Percentiles rank a stretch among this genome's conserved stretches.
phyloP scores from a whole-genome alignment of 257 asterid species.

The Hygrophila difformis region DNA sequence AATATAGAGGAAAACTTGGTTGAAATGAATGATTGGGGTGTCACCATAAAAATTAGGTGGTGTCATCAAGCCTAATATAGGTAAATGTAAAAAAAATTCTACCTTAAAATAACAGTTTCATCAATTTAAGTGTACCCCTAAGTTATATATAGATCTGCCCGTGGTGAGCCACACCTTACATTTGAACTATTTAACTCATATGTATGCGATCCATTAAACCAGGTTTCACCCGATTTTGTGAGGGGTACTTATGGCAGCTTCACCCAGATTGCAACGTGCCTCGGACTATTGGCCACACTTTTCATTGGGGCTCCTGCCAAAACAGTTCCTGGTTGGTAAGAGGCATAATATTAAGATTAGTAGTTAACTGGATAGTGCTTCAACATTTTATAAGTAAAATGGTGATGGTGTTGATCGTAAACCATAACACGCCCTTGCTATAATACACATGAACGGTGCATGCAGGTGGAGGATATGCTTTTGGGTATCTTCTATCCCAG shows the following conservation, averaged over 20 bases:
- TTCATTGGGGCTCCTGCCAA: conserved; percentile 81
- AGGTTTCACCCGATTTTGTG: conserved; percentile 88
- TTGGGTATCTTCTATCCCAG: conserved; percentile 84
- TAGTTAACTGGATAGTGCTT: background rate
- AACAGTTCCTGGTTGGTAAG: conserved; percentile 64
- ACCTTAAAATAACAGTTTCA: no score
- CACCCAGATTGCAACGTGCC: conserved; percentile 87
- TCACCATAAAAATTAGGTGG: no score
- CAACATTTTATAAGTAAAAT: no score
- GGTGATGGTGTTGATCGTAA: conserved; percentile 11
- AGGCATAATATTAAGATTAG: conserved; percentile 13
- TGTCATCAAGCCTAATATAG: no score
- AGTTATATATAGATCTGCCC: no score
- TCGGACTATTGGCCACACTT: conserved; percentile 68
- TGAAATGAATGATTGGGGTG: no score
- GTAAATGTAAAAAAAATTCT: no score
- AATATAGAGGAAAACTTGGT: no score
- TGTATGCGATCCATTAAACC: conserved; percentile 8
- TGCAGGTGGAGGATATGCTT: conserved; percentile 98
- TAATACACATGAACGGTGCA: no score
- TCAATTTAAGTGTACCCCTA: no score
- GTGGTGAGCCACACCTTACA: no score
- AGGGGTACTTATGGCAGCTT: conserved; percentile 93
- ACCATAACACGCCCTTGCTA: conserved; percentile 4
- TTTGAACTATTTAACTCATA: background rate